Percentiles rank a stretch among this genome's conserved stretches.
phyloP scores from a whole-genome alignment of 495 filamentous ascomycete species.

The Patellaria atrata region DNA sequence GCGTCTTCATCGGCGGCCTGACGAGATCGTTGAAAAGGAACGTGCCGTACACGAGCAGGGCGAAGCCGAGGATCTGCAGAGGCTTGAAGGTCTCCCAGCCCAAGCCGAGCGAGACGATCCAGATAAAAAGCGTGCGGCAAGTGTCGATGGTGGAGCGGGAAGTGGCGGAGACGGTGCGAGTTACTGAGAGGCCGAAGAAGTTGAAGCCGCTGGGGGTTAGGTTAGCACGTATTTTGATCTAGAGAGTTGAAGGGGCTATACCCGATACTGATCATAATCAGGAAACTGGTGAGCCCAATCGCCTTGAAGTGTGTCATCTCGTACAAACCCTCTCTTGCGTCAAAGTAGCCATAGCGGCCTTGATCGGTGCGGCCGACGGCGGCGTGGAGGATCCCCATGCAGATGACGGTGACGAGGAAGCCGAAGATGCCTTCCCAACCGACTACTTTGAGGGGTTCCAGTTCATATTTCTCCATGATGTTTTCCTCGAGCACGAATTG shows the following conservation, averaged over 20 bases:
- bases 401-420: constrained; percentile 64
- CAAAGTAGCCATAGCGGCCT: constrained; percentile 74
- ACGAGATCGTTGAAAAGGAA: constrained; percentile 94
- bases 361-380: constrained; percentile 57
- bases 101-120: constrained; percentile 82
- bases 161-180: constrained; percentile 74
- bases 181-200: constrained; percentile 92
- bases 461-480: constrained; percentile 75
- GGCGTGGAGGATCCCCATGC: constrained; percentile 67
- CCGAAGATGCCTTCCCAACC: constrained; percentile 96
- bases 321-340: constrained; percentile 67
- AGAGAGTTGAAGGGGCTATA: constrained; percentile 24
- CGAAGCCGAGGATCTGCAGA: constrained; percentile 85
- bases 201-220: constrained; percentile 65
- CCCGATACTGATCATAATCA: constrained; percentile 97
- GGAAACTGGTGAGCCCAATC: constrained; percentile 57
- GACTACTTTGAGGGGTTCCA: constrained; percentile 81
- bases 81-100: constrained; percentile 98
- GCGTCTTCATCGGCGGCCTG: constrained; percentile 54
- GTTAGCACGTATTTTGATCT: background rate
- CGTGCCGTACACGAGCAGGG: constrained; percentile 83
- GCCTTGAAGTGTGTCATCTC: constrained; percentile 56
- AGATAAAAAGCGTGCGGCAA: constrained; percentile 94
- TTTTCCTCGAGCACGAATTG: constrained; percentile 95
- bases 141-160: constrained; percentile 93